Evolutionary conservation across 345 rosid species (phyloP), one percentile per base, ranked within the genome.

Genomic region (Clarkia xantiana): DNA sequence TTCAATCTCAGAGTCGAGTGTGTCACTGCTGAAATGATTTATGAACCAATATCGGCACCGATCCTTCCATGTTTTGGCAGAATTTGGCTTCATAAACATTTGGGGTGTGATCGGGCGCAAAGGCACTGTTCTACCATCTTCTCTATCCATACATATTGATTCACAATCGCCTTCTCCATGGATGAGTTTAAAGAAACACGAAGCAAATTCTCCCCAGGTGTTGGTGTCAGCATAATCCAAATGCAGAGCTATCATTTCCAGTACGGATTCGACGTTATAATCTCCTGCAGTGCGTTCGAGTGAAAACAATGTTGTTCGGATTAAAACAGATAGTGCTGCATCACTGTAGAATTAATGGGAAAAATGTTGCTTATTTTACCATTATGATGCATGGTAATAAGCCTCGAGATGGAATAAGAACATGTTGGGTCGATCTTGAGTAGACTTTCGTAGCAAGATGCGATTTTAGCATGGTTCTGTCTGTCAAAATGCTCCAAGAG

Each of bases 231-330:
- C 78, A 58, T 45, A 66, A 62, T 86, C 94, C 67, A 86, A 61
- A 70, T 90, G 94, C 75, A 81, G 62, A 51, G 89, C 87, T 67
- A 81, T 77, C 91, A 83, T 81, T 69, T 79, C 86, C 52, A 77
- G 10, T 14, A 86, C 64, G 6, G 82, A 71, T 56, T 64, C 79
- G 29, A 64, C 49, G 57, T 60, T 46, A 43, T 77, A 90, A 38
- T 65, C 55, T 57, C 79, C 97, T 90, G 82, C 54, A 72, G 49
- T 52, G 34, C 18, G 44, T 51, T 9, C 41, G 13, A 40, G 34
- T 57, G 42, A 16, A 8, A 5, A 11, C 2, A 1, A 48, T 48
- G 2, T 29, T 17, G 23, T 16, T 49, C 13, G 38, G 53, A 18
- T 48, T 9, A 10, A 13, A 20, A 7, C 10, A 48, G 29, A 20